phyloP scores from a whole-genome alignment of 2,329 filamentous ascomycete genomes.

The Hypoxylon sp. region DNA sequence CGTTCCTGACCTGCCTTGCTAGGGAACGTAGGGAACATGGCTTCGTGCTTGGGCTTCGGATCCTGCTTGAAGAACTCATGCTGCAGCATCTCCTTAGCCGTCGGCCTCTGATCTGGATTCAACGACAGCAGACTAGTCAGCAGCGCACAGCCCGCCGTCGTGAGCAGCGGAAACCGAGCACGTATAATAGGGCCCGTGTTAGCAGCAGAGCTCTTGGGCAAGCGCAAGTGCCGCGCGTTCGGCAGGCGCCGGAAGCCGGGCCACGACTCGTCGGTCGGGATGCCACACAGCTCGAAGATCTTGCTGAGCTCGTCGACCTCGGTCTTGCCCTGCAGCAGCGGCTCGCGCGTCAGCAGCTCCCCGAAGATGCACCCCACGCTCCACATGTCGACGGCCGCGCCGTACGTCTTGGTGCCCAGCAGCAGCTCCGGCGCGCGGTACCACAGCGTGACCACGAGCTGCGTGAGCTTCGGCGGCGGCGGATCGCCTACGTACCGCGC shows the following conservation, averaged over 20 bases:
- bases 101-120: slow-evolving; percentile 79
- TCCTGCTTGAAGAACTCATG: slow-evolving; percentile 92
- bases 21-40: slow-evolving; percentile 97
- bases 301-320: slow-evolving; percentile 91
- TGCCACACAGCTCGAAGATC: slow-evolving; percentile 91
- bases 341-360: slow-evolving; percentile 86
- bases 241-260: slow-evolving; percentile 88
- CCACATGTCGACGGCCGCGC: slow-evolving; percentile 89
- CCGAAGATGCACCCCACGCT: slow-evolving; percentile 96
- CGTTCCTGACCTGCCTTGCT: slow-evolving; percentile 94
- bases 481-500: slow-evolving; percentile 89
- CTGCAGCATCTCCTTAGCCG: slow-evolving; percentile 79
- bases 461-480: slow-evolving; percentile 80
- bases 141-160: slow-evolving; percentile 78
- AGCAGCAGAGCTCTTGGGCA: slow-evolving; percentile 67
- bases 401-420: slow-evolving; percentile 83
- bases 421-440: slow-evolving; percentile 94
- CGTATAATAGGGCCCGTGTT: slow-evolving; percentile 72
- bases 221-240: slow-evolving; percentile 83
- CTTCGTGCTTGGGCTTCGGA: slow-evolving; percentile 88
- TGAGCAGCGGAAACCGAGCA: slow-evolving; percentile 85
- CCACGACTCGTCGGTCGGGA: slow-evolving; percentile 87
- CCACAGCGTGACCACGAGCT: slow-evolving; percentile 97
- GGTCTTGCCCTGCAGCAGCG: slow-evolving; percentile 88
- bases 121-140: slow-evolving; percentile 79